Evolutionary conservation across 2,329 filamentous ascomycete genomes (phyloP), one percentile per base, ranked within the genome.

Genomic region (Venturia effusa): DNA sequence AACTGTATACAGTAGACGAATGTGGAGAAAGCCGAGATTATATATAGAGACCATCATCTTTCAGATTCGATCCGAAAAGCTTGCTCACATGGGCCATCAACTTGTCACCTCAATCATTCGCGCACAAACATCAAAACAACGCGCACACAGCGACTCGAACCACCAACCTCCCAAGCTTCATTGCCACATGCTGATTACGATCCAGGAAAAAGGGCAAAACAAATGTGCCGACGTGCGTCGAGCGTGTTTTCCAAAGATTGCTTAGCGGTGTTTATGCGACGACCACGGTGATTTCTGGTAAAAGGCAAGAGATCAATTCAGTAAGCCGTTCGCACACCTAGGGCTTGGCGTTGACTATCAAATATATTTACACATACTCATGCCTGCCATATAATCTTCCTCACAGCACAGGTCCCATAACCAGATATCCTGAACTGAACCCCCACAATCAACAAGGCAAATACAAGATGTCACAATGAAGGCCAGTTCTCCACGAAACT

Each of bases 251-350:
- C 80, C 81, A 84, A 84, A 84, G 80, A 83, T 83, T 70, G 71
- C 71, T 71, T 83, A 77, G 79, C 80, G 81, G 81, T 81, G 81
- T 71, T 81, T 75, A 75, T 83, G 81, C 79, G 80, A 79, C 78
- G 77, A 75, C 84, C 84, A 87, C 84, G 85, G 85, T 84, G 84
- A 87, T 85, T 86, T 88, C 85, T 88, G 85, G 85, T 88, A 88
- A 88, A 88, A 87, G 84, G 84, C 84, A 88, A 88, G 84, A 86
- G 84, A 84, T 86, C 84, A 84, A 84, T 88, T 87, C 84, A 73
- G 81, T 79, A 59, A 59, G 55, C 17, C 55, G n/a, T 59, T 59
- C 30, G 30, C 55, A 59, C 55, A 40, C 27, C 55, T 59, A 8
- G 22, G 10, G 43, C 6, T 13, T n/a, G n/a, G n/a, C 6, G 34